A percentile compares a stretch with the other conserved stretches of the same genome.
Conservation (phyloP, 768 basidiomycete species). For the Suillus cothurnatus region DNA sequence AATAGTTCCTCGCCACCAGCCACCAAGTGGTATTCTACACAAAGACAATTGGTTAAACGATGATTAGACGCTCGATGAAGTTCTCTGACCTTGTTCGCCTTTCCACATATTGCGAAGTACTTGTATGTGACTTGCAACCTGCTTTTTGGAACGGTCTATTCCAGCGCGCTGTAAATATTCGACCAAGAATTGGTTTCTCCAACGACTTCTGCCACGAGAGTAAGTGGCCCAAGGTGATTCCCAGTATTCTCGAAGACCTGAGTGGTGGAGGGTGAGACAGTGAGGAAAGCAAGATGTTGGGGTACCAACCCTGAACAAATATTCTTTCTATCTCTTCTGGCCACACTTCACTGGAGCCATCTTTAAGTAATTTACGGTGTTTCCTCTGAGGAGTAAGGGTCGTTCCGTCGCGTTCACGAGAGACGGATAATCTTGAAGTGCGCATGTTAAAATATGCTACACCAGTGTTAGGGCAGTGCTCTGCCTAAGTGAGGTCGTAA, state of each 20-base stretch:
- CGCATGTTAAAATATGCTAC: constrained; percentile 20
- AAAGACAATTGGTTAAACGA: constrained; percentile 7
- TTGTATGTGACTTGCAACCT: constrained; percentile 89
- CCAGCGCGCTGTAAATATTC: constrained; percentile 73
- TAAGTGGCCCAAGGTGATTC: constrained; percentile 80
- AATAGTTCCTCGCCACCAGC: constrained; percentile 79
- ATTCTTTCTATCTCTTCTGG: constrained; percentile 75
- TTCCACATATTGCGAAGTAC: constrained; percentile 89
- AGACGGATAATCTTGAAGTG: constrained; percentile 21
- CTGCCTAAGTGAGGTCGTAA: constrained; percentile 5
- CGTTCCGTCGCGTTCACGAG: constrained; percentile 26
- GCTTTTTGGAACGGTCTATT: constrained; percentile 79
- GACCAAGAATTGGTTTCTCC: constrained; percentile 86
- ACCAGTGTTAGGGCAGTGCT: constrained; percentile 2
- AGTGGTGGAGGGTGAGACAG: constrained; percentile 1
- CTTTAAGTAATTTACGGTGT: constrained; percentile 83
- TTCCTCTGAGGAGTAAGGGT: constrained; percentile 71
- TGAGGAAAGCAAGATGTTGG: constrained; percentile 1
- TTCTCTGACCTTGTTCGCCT: constrained; percentile 64
- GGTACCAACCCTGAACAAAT: constrained; percentile 67
- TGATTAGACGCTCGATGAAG: constrained; percentile 5
- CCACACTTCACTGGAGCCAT: constrained; percentile 80
- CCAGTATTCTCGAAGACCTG: constrained; percentile 79
- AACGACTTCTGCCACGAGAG: constrained; percentile 75
- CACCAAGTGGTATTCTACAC: constrained; percentile 72